These are phyloP conservation scores for Kodamaea laetipori DNA, from an alignment of 805 yeast species.

Conservation along the genomic window DNA sequence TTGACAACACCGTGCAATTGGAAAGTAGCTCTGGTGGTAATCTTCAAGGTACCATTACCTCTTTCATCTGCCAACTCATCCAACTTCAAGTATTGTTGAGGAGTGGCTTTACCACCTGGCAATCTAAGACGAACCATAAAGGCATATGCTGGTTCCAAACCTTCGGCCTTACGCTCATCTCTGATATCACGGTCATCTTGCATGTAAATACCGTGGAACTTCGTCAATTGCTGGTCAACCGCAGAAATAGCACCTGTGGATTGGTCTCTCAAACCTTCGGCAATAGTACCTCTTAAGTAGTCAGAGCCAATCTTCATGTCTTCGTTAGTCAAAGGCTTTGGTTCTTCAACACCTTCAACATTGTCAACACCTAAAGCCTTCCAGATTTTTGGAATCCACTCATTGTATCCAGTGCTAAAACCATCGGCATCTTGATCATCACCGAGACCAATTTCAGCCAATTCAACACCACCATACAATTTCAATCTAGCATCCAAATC, in stretches of 20 bases:
- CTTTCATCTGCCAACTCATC: constrained; percentile 78
- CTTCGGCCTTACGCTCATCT: constrained; percentile 88
- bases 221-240: constrained; percentile 89
- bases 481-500: constrained; percentile 68
- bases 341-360: constrained; percentile 82
- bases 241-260: constrained; percentile 91
- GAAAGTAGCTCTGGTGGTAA: constrained; percentile 96
- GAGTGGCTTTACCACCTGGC: constrained; percentile 90
- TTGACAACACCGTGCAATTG: constrained; percentile 95
- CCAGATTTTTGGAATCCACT: constrained; percentile 87
- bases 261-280: constrained; percentile 76
- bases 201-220: constrained; percentile 98
- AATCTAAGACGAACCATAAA: constrained; percentile 95
- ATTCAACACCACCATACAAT: constrained; percentile 70
- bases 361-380: constrained; percentile 83
- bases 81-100: constrained; percentile 84
- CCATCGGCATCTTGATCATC: constrained; percentile 99
- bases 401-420: constrained; percentile 83
- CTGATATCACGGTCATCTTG: constrained; percentile 97
- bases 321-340: constrained; percentile 89
- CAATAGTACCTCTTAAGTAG: constrained; percentile 90
- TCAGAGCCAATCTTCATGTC: constrained; percentile 89
- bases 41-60: constrained; percentile 91
- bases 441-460: constrained; percentile 82
- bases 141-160: constrained; percentile 93